Percentiles rank a stretch among this genome's conserved stretches.
Conservation (phyloP, 345 rosid species). For the Salix caprea region DNA sequence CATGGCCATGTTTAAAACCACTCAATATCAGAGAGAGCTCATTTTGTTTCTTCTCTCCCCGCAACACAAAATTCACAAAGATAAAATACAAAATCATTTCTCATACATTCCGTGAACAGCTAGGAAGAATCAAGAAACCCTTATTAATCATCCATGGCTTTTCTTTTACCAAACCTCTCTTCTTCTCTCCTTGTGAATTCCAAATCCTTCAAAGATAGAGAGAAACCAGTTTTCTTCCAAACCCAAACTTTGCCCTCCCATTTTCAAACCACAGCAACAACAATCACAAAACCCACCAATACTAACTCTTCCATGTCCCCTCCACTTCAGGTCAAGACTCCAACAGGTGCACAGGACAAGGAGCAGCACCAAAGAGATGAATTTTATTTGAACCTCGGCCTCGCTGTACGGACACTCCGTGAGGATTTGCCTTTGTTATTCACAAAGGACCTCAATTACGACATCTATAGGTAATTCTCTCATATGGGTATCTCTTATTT, state of each 20-base stretch:
- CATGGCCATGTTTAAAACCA: slow-evolving; percentile 52
- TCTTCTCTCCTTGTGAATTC: slow-evolving; percentile 48
- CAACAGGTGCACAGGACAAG: slow-evolving; percentile 27
- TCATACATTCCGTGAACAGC: slow-evolving; percentile 27
- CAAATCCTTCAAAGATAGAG: slow-evolving; percentile 34
- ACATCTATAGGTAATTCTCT: slow-evolving; percentile 66
- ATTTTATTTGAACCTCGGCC: slow-evolving; percentile 71
- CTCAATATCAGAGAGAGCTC: slow-evolving; percentile 28
- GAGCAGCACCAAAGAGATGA: slow-evolving; percentile 48
- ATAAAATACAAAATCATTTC: slow-evolving; percentile 2
- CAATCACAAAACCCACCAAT: background rate
- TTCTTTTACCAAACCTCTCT: slow-evolving; percentile 70
- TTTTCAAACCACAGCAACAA: slow-evolving; percentile 14
- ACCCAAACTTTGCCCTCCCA: slow-evolving; percentile 5
- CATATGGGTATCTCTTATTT: slow-evolving; percentile 24
- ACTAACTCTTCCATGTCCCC: slow-evolving; percentile 15
- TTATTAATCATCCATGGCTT: slow-evolving; percentile 44
- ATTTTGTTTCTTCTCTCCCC: slow-evolving; percentile 17
- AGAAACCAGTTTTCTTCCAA: slow-evolving; percentile 24
- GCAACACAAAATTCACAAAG: slow-evolving; percentile 3
- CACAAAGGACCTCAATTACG: slow-evolving; percentile 70
- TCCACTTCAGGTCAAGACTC: slow-evolving; percentile 33
- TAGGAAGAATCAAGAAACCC: background rate
- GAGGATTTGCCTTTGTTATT: slow-evolving; percentile 81
- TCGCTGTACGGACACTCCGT: slow-evolving; percentile 80